These are phyloP conservation scores for Lignosus rhinocerotis DNA, from an alignment of 1,284 basidiomycete species.

Conservation along the genomic window DNA sequence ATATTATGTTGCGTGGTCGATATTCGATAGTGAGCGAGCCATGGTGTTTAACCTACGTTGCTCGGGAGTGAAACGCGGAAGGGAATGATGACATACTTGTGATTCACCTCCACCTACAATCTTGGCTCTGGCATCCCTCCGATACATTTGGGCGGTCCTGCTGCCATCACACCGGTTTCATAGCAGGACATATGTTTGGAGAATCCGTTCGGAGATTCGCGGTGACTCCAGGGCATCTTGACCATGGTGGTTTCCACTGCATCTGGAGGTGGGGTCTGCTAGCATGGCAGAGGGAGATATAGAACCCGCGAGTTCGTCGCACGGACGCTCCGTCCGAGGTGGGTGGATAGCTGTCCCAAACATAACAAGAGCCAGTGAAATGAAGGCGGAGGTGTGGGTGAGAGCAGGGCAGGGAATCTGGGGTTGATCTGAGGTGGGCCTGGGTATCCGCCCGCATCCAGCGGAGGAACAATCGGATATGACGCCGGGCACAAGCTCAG, in stretches of 20 bases:
- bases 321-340: background rate
- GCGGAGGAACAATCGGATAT: constrained; percentile 14
- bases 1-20: background rate
- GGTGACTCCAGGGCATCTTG: background rate
- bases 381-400: constrained; percentile 7
- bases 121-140: background rate
- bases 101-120: background rate
- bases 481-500: constrained; percentile 13
- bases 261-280: constrained; percentile 6
- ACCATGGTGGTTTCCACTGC: background rate
- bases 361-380: constrained; percentile 1
- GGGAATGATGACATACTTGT: background rate
- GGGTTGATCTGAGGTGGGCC: constrained; percentile 18
- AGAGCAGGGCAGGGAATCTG: constrained; percentile 12
- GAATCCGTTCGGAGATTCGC: background rate
- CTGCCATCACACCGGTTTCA: background rate
- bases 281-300: constrained; percentile 9
- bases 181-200: background rate
- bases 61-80: background rate
- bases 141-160: background rate
- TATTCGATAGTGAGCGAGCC: background rate
- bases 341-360: constrained; percentile 1
- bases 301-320: background rate
- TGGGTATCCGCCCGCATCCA: constrained; percentile 9
- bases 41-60: background rate